phyloP scores from a whole-genome alignment of 2,329 filamentous ascomycete species.

The Cytospora leucostoma region DNA sequence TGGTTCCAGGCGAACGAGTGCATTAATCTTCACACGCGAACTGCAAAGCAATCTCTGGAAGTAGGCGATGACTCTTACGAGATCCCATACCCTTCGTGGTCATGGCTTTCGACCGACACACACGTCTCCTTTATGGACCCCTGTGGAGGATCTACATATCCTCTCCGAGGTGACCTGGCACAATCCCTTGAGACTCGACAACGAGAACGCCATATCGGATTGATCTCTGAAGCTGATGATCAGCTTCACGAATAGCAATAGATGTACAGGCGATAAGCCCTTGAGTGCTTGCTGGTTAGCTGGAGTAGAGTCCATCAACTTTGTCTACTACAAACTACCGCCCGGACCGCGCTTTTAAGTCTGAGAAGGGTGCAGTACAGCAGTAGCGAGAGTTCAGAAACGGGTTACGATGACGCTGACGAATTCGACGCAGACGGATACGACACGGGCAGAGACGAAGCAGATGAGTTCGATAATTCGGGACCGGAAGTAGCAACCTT shows the following conservation, averaged over 20 bases:
- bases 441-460: too few relatives aligned
- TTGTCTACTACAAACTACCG: background rate
- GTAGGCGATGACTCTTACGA: background rate
- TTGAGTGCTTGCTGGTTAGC: background rate
- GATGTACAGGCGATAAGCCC: background rate
- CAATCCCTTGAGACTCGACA: background rate
- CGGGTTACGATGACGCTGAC: background rate
- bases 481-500: background rate
- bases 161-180: background rate
- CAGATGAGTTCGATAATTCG: background rate
- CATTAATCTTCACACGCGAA: background rate
- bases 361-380: background rate
- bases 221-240: background rate
- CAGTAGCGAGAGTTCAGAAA: background rate
- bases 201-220: background rate
- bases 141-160: background rate
- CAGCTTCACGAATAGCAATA: background rate
- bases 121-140: background rate
- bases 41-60: background rate
- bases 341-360: background rate
- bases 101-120: background rate
- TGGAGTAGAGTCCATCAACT: background rate
- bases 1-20: background rate
- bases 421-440: too few relatives aligned
- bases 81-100: background rate